These are phyloP conservation scores for Penicillium atrosanguineum DNA, from an alignment of 495 filamentous ascomycete genomes.

Conservation along the genomic window DNA sequence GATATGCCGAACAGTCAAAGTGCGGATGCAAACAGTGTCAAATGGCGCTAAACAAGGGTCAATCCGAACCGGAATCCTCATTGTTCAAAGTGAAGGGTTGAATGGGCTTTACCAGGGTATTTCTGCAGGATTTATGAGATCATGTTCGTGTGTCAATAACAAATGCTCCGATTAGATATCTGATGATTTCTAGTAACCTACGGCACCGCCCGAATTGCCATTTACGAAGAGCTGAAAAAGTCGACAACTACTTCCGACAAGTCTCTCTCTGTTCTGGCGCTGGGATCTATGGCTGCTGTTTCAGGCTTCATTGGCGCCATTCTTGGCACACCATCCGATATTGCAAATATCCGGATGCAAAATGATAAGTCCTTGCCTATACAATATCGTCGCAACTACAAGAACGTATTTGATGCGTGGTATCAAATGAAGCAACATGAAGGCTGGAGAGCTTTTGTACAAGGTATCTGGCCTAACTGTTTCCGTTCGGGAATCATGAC, in stretches of 20 bases:
- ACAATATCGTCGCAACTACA: constrained; percentile 70
- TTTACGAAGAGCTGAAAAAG: constrained; percentile 70
- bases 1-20: constrained; percentile 21
- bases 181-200: constrained; percentile 31
- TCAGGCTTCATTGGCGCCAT: constrained; percentile 82
- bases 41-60: constrained; percentile 30
- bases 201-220: constrained; percentile 39
- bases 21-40: constrained; percentile 31
- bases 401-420: constrained; percentile 75
- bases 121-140: constrained; percentile 27
- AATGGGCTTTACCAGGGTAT: constrained; percentile 36
- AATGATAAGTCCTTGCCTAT: constrained; percentile 73
- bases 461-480: constrained; percentile 81
- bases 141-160: constrained; percentile 12
- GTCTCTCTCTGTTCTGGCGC: constrained; percentile 53
- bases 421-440: constrained; percentile 74
- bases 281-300: constrained; percentile 67
- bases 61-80: constrained; percentile 28
- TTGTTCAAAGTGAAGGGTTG: constrained; percentile 28
- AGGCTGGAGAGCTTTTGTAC: constrained; percentile 60
- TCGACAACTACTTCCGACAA: constrained; percentile 46
- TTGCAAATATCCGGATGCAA: constrained; percentile 93
- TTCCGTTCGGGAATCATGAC: constrained; percentile 84
- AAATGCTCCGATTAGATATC: not conserved
- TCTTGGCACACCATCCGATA: constrained; percentile 82